Percentiles rank a stretch among this genome's conserved stretches.
Evolutionary conservation across 2,329 filamentous ascomycete genomes (phyloP).

Genomic region (Hypoxylon sp.): DNA sequence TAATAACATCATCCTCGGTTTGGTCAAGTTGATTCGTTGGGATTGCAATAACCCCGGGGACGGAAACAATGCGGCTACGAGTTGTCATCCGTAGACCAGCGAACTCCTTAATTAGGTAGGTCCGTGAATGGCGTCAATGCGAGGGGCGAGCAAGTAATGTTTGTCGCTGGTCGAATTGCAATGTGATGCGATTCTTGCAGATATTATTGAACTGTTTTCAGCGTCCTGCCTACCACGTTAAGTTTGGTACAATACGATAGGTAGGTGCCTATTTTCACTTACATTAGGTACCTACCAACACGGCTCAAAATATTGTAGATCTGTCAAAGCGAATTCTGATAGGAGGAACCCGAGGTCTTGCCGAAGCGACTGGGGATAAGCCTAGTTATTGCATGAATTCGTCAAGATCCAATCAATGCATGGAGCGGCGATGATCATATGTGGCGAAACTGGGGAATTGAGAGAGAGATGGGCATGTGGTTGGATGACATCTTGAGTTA

Average conservation of each 20-base stretch:
- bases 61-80: constrained; percentile 18
- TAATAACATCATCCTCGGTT: constrained; percentile 18
- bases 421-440: constrained; percentile 23
- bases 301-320: constrained; percentile 28
- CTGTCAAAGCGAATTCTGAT: constrained; percentile 28
- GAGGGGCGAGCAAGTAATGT: constrained; percentile 15
- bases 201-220: constrained; percentile 8
- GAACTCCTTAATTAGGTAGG: constrained; percentile 33
- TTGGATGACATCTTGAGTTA: constrained; percentile 26
- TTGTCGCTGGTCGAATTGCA: constrained; percentile 16
- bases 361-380: constrained; percentile 14
- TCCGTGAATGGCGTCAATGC: constrained; percentile 24
- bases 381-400: constrained; percentile 26
- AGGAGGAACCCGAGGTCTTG: constrained; percentile 29
- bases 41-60: constrained; percentile 4
- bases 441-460: constrained; percentile 32
- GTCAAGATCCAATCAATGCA: constrained; percentile 34
- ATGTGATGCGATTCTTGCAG: constrained; percentile 27
- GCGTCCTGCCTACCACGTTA: constrained; percentile 25
- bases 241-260: constrained; percentile 33
- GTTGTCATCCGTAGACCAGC: constrained; percentile 8
- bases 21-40: constrained; percentile 10
- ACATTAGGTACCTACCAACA: constrained; percentile 27
- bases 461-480: constrained; percentile 16
- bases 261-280: constrained; percentile 9